Conservation (phyloP, 805 yeast genomes). For the Kluyveromyces aestuarii region DNA sequence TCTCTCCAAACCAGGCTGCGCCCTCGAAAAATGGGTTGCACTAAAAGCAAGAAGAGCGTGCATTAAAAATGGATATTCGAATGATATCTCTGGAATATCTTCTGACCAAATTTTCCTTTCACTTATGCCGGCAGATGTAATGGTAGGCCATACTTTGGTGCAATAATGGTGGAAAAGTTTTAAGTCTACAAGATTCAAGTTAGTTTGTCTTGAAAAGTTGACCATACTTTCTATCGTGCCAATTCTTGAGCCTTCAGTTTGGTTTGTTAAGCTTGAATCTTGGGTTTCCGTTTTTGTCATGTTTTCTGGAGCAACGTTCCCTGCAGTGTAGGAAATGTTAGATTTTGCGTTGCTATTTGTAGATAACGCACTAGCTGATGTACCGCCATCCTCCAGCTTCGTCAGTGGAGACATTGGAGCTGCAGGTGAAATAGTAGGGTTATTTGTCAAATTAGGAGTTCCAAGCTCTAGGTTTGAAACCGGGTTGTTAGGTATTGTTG, state of each 20-base stretch:
- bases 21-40: conserved; percentile 81
- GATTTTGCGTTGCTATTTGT: conserved; percentile 10
- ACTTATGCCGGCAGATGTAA: conserved; percentile 84
- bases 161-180: conserved; percentile 83
- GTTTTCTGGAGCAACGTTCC: conserved; percentile 7
- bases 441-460: conserved; percentile 16
- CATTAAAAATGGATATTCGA: conserved; percentile 83
- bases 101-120: conserved; percentile 74
- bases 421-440: conserved; percentile 20
- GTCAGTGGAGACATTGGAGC: conserved; percentile 19
- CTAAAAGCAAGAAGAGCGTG: conserved; percentile 85
- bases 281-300: conserved; percentile 11
- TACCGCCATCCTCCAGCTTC: conserved; percentile 5
- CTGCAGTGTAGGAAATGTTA: conserved; percentile 6
- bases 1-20: conserved; percentile 66
- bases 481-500: background rate
- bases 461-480: background rate
- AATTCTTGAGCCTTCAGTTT: conserved; percentile 7
- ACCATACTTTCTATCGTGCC: conserved; percentile 16
- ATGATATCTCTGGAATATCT: conserved; percentile 83
- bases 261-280: conserved; percentile 8
- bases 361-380: background rate
- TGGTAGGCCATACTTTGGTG: conserved; percentile 74
- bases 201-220: conserved; percentile 23
- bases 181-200: conserved; percentile 64